Evolutionary conservation across 2,329 filamentous ascomycete genomes (phyloP), one percentile per base, ranked within the genome.

Genomic region (Fusarium redolens): DNA sequence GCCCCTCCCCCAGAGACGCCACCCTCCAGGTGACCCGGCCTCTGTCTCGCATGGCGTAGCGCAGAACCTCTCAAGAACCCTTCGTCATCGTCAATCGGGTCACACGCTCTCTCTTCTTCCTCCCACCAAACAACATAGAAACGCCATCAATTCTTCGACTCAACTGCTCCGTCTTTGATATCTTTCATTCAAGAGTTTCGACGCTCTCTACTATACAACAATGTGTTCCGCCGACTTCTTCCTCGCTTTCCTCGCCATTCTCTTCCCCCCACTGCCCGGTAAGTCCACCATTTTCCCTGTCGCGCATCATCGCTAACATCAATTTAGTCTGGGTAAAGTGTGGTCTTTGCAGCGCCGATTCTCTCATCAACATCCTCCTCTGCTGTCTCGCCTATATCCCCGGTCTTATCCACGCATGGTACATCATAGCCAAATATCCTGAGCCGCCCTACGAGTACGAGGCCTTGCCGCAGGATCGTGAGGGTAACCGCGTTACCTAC

Each of bases 401-500:
- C 25, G 96, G 96, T 69, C 92, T 98, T 55, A 85, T 99, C 5
- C 96, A 99, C 85, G 90, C 95, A 71, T 98, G 96, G 96, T 99
- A 98, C 88, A 97, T 98, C 83, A 98, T 99, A 83, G 90, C 93
- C 78, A 92, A 93, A 80, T 93, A 92, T 82, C 96, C 96, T 65
- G 96, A 98, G 69, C 75, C 88, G 44, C 87, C 91, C 65, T 89
- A 88, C 81, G 90, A 92, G 71, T 95, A 96, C 83, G 89, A 93
- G 75, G 84, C 86, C 56, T 81, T 93, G 44, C 83, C 88, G 9
- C 89, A 91, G 59, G 88, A 89, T 77, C 76, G 80, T 77, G 87
- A 88, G 74, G 83, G 85, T 75, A 85, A 88, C 75, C 88, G 86
- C 68, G 90, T 96, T 61, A 92, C 91, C 43, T 96, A 96, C 82